Percentiles rank a stretch among this genome's conserved stretches.
Conservation (phyloP, 495 filamentous ascomycete species). For the Tuber aestivum region DNA sequence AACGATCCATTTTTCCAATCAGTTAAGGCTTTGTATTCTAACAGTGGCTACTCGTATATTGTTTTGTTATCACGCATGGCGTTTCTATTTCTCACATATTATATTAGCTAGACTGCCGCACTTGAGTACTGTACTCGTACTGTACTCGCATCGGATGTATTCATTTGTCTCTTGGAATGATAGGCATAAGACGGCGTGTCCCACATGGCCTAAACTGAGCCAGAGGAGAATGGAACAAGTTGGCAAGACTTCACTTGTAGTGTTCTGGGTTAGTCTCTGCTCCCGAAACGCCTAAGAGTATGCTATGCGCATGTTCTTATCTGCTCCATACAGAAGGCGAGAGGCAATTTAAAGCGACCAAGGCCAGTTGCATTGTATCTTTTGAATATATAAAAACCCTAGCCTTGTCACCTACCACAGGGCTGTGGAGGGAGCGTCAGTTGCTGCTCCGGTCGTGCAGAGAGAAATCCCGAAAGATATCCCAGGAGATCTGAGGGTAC, state of each 20-base stretch:
- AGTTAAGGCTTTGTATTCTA: conserved; percentile 54
- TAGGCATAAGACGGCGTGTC: not conserved
- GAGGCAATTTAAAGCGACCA: not conserved
- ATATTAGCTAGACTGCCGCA: not conserved
- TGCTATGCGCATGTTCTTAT: not conserved
- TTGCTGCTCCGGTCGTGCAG: not conserved
- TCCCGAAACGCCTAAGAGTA: too few species aligned
- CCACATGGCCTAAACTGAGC: not conserved
- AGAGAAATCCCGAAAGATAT: conserved; percentile 1
- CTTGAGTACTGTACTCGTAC: not conserved
- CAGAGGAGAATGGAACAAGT: not conserved
- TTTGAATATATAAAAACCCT: not conserved
- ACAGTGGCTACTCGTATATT: not conserved
- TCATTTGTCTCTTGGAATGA: not conserved
- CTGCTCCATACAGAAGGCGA: not conserved
- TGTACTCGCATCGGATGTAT: not conserved
- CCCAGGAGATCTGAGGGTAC: not conserved
- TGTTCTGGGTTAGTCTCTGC: not conserved
- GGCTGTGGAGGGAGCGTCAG: not conserved
- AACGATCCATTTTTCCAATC: conserved; percentile 84
- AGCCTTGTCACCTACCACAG: not conserved
- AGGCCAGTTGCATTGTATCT: not conserved
- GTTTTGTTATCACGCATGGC: not conserved
- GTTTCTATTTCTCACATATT: not conserved
- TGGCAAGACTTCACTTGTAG: not conserved